These are phyloP conservation scores for Lentinula lateritia DNA, from an alignment of 768 basidiomycete genomes.

Conservation along the genomic window DNA sequence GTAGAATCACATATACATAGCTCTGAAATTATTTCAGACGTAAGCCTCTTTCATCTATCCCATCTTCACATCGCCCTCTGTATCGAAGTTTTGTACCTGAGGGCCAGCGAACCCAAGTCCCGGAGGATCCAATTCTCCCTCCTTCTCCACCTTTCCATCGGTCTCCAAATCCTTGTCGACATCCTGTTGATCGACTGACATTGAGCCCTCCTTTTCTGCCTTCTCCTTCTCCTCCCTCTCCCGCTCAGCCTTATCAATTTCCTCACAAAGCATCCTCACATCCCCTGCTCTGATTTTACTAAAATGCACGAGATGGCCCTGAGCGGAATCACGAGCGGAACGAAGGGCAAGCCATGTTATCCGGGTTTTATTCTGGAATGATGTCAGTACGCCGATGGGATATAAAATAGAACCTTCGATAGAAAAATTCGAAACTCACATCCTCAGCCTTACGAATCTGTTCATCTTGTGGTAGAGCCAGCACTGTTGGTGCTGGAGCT, in stretches of 20 bases:
- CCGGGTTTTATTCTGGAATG: conserved; percentile 62
- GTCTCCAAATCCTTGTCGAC: background rate
- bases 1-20: too few species aligned
- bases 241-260: conserved; percentile 41
- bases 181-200: conserved; percentile 9
- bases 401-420: background rate
- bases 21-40: too few species aligned
- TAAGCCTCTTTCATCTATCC: background rate
- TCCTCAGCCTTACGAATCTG: conserved; percentile 59
- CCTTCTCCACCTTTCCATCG: background rate
- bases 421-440: conserved; percentile 27
- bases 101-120: background rate
- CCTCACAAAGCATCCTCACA: conserved; percentile 44
- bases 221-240: conserved; percentile 25
- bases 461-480: conserved; percentile 33
- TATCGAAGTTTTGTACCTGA: background rate
- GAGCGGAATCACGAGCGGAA: conserved; percentile 50
- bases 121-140: background rate
- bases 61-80: background rate
- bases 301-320: conserved; percentile 67
- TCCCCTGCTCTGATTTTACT: conserved; percentile 81
- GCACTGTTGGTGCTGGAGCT: conserved; percentile 20
- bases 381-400: background rate
- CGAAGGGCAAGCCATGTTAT: conserved; percentile 81
- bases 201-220: conserved; percentile 26